phyloP scores from a whole-genome alignment of 768 basidiomycete genomes.

The Cystobasidiopsis lactophilus region DNA sequence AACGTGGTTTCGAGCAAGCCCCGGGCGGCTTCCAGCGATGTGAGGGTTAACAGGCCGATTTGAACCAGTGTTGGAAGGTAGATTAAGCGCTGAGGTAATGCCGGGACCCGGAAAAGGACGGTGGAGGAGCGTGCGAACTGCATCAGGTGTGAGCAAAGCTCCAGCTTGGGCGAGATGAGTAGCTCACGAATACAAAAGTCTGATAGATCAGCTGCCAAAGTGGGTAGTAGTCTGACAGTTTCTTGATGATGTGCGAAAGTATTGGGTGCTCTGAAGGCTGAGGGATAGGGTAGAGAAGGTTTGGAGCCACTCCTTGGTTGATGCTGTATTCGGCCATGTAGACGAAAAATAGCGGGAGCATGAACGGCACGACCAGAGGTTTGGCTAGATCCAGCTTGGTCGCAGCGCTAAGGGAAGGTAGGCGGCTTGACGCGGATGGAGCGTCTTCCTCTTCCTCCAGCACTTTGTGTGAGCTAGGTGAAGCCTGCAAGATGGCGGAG shows the following conservation, averaged over 20 bases:
- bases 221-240: slow-evolving; percentile 43
- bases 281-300: slow-evolving; percentile 69
- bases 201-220: slow-evolving; percentile 51
- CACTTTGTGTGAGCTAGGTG: background rate
- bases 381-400: slow-evolving; percentile 45
- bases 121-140: slow-evolving; percentile 83
- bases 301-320: slow-evolving; percentile 82
- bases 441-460: slow-evolving; percentile 25
- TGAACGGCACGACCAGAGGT: slow-evolving; percentile 59
- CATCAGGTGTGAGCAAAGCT: slow-evolving; percentile 34
- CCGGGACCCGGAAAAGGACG: slow-evolving; percentile 50
- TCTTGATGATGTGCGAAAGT: slow-evolving; percentile 56
- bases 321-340: slow-evolving; percentile 60
- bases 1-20: slow-evolving; percentile 35
- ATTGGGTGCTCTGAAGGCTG: slow-evolving; percentile 36
- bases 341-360: slow-evolving; percentile 58
- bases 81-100: slow-evolving; percentile 46
- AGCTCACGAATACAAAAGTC: background rate
- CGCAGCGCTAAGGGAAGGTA: slow-evolving; percentile 28
- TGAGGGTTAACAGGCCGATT: slow-evolving; percentile 38
- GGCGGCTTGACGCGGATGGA: slow-evolving; percentile 1
- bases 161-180: background rate
- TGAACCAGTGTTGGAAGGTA: slow-evolving; percentile 57
- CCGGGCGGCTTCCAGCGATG: slow-evolving; percentile 44
- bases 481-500: slow-evolving; percentile 3